Evolutionary conservation across 441 rosid species (phyloP).

Genomic region (Croton laevigatus): DNA sequence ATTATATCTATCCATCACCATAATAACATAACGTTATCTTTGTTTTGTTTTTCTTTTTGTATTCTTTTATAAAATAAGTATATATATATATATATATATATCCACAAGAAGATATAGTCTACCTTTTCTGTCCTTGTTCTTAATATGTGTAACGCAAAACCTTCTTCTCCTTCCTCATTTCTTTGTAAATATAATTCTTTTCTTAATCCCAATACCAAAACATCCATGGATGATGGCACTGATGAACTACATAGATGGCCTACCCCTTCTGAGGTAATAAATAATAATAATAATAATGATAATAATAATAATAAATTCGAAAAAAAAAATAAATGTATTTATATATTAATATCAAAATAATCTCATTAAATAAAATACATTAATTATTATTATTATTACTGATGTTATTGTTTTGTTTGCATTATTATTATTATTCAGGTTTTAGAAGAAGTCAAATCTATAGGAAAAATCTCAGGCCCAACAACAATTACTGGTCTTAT

Average conservation of each 20-base stretch:
- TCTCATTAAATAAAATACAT: not conserved
- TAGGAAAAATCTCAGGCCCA: conserved; percentile 89
- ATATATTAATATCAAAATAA: too few species aligned
- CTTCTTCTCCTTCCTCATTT: conserved; percentile 55
- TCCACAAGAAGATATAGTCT: not conserved
- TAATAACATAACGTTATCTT: not conserved
- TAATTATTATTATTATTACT: not conserved
- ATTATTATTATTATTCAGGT: conserved; percentile 46
- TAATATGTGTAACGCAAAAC: conserved; percentile 56
- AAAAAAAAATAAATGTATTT: too few species aligned
- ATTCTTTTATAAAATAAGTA: too few species aligned
- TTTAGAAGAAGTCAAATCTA: conserved; percentile 74
- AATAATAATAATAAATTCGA: not conserved
- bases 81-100: too few species aligned
- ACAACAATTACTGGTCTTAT: conserved; percentile 77
- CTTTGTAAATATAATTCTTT: conserved; percentile 34
- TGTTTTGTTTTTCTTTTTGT: not conserved
- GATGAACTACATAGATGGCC: conserved; percentile 64
- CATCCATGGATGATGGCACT: conserved; percentile 34
- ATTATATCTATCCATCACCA: too few species aligned
- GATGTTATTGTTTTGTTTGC: conserved; percentile 17
- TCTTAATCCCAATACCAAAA: conserved; percentile 37
- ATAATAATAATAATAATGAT: not conserved
- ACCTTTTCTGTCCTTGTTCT: not conserved
- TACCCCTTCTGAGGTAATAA: conserved; percentile 70